phyloP scores from a whole-genome alignment of 2,329 filamentous ascomycete species.

The Claviceps capensis region DNA sequence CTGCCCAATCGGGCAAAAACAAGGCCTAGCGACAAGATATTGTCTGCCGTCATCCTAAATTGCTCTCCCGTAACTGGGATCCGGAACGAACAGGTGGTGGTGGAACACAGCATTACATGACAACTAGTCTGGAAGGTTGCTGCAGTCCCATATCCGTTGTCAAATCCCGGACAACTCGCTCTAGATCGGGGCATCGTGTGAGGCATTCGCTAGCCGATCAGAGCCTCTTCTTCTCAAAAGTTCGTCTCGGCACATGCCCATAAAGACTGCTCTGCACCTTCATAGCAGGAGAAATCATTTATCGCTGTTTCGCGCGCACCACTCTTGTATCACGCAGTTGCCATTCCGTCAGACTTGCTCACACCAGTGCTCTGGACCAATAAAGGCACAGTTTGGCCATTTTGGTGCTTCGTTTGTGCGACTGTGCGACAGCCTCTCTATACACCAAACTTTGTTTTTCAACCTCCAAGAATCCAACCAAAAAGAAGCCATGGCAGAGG shows the following conservation, averaged over 20 bases:
- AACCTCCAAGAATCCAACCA: not conserved
- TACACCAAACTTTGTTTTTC: not conserved
- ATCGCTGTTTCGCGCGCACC: not conserved
- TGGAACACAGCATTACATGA: not conserved
- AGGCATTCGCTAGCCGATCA: not conserved
- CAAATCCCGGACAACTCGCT: not conserved
- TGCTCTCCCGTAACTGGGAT: not conserved
- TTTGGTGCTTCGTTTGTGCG: not conserved
- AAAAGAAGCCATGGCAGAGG: constrained; percentile 3
- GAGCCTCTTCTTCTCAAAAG: not conserved
- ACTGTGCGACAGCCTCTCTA: too few relatives aligned
- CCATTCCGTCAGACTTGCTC: not conserved
- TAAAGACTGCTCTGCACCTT: not conserved
- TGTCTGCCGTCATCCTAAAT: not conserved
- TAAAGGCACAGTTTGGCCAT: not conserved
- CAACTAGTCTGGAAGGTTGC: not conserved
- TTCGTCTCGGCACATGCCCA: not conserved
- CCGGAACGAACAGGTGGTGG: not conserved
- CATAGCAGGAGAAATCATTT: not conserved
- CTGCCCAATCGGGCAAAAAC: not conserved
- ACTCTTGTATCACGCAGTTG: not conserved
- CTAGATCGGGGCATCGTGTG: not conserved
- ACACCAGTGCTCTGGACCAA: not conserved
- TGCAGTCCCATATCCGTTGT: not conserved
- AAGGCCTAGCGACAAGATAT: not conserved